Percentiles rank a stretch among this genome's conserved stretches.
These are phyloP conservation scores for Candida suzukii DNA, from an alignment of 805 yeast species.

Conservation along the genomic window DNA sequence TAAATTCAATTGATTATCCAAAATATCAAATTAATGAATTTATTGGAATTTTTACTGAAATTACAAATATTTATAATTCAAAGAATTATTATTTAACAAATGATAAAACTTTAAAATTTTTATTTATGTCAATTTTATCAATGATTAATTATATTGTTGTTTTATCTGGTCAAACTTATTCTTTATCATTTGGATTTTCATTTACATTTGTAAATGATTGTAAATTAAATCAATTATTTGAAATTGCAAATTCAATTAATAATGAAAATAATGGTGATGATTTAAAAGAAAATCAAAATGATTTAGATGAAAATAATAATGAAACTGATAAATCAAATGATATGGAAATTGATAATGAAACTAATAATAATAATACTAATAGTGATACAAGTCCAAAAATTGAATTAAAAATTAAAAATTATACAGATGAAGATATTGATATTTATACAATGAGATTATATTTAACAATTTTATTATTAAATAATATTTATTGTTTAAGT, in stretches of 20 bases:
- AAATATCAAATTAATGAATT: slow-evolving; percentile 26
- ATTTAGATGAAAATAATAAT: not conserved
- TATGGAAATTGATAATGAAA: no score
- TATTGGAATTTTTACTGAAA: slow-evolving; percentile 27
- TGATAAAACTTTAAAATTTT: slow-evolving; percentile 19
- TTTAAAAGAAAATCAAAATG: not conserved
- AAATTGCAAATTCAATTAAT: not conserved
- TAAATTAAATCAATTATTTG: slow-evolving; percentile 36
- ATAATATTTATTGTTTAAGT: slow-evolving; percentile 43
- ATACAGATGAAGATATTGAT: slow-evolving; percentile 8
- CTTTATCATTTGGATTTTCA: slow-evolving; percentile 49
- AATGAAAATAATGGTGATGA: not conserved
- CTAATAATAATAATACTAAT: not conserved
- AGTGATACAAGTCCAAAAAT: not conserved
- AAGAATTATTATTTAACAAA: slow-evolving; percentile 20
- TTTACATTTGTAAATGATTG: slow-evolving; percentile 53
- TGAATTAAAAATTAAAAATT: not conserved
- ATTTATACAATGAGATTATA: slow-evolving; percentile 28
- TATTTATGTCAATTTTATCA: slow-evolving; percentile 32
- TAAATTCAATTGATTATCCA: slow-evolving; percentile 22
- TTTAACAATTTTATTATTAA: slow-evolving; percentile 40
- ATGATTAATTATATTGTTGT: slow-evolving; percentile 49
- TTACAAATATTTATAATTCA: slow-evolving; percentile 30
- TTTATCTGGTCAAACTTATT: slow-evolving; percentile 52
- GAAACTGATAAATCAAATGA: not conserved